Base-by-base conservation (phyloP, 495 filamentous ascomycete species). In the Hypoxylon trugodes region DNA sequence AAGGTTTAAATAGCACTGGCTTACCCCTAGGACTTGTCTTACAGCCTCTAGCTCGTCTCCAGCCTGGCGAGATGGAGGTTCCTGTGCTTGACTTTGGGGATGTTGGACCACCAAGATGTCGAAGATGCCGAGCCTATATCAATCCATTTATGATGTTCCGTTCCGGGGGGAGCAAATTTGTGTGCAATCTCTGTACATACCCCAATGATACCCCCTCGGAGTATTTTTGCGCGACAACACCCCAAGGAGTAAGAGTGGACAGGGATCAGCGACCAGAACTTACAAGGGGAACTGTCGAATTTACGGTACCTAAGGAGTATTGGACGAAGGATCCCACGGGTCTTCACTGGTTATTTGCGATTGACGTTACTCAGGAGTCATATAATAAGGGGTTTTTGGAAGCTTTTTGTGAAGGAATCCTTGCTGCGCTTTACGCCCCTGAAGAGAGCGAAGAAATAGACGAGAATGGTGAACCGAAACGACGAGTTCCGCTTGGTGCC, bases 111-210 rank as follows among this genome's bases (percentile, higher is more conserved):
- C 95, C 96, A 9, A 86, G 95, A 68, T 99, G 95, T 77, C 86
- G 92, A 69, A 84, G 95, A 77, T 99, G 95, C 77, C 81, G 95
- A 69, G 89, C 95, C 10, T 99, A 99, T 74, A 96, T 99, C 76
- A 99, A 99, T 70, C 95, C 95, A 8, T 99, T 98, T 74, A 97
- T 98, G 95, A 89, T 90, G 53, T 99, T 99, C 81, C 84, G 88
- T 42, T 90, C 90, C 3, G 95, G 93, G 21, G 95, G 95, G 28
- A 97, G 91, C 75, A 96, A 94, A 73, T 97, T 97, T 69, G 92
- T 96, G 52, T 99, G 95, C 76, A 99, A 99, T 69, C 94, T 99
- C 81, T 99, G 95, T 77, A 93, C 89, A 18, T 97, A 97, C 76
- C 91, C 96, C 3, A 98, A 98, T 73, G 96, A 99, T 74, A 93